Base-by-base conservation (phyloP, 2,329 filamentous ascomycete species). In the Pseudogymnoascus sp. region DNA sequence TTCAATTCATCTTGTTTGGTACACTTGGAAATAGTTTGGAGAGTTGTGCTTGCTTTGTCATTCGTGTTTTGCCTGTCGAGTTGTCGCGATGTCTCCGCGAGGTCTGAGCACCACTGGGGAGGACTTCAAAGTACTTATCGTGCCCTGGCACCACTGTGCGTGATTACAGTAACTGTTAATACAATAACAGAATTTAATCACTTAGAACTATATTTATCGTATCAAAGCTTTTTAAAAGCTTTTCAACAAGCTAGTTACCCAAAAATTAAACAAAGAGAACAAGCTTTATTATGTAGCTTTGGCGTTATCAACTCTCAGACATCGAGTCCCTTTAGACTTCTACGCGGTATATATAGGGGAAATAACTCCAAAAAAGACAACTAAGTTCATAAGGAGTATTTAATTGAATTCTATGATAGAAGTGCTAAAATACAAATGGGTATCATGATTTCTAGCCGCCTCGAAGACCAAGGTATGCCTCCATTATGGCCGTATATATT, bases 401-500 rank as follows among this genome's bases (percentile, higher is more conserved):
- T 12, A 19, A 16, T 55, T 19, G 9, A 19, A 33, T 19, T 12
- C 9, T 55, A 55, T 33, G n/a, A 19, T 55, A 55, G 19, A 52
- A 16, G 25, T 25, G 7, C n/a, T 33, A 55, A 55, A 55, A 33
- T 55, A 55, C 49, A 52, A 52, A 33, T 55, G 49, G 49, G 49
- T 55, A 55, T 55, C 49, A 22, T 33, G 28, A 52, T 33, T 19
- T 55, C 45, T 30, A 55, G 3, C 45, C 7, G 45, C 42, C 45
- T 55, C 45, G 7, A n/a, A 33, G 8, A 16, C 25, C 25, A 33
- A 11, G 8, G 7, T 19, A 52, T 30, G 4, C n/a, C 23, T 28
- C n/a, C 23, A 2, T 65, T 63, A 42, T 55, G 5, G 8, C 45
- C 33, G 5, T 60, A 38, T 23, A 58, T 23, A 62, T 63, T 62